Base-by-base conservation (phyloP, 2,329 filamentous ascomycete species). In the Penicillium frequentans region DNA sequence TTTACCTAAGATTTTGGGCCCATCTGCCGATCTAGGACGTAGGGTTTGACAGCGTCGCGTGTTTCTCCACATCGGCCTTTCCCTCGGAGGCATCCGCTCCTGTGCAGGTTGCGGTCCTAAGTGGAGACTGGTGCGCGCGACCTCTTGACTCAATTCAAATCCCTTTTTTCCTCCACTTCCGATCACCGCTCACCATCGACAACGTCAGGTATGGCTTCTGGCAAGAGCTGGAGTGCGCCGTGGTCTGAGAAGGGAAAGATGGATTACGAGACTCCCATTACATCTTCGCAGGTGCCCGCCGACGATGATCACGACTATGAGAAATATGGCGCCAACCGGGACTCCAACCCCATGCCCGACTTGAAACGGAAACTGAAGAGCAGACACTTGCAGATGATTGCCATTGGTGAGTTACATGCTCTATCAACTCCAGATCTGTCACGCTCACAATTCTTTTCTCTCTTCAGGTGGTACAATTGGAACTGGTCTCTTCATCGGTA, bases 381-480 rank as follows among this genome's bases (percentile, higher is more conserved):
- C 26, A 82, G 92, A 48, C 95, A 99, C 79, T 73, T 98, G 72
- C 93, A 98, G 79, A 98, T 98, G 93, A 98, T 98, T 81, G 95
- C 95, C 26, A 96, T 98, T 66, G 93, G 92, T 70, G 90, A 90
- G 53, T 33, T 93, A 13, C 10, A 31, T 11, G 10, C 11, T 13
- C 11, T 39, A 37, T 19, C 7, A 9, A 33, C 16, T 23, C n/a
- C 11, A 51, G 24, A 42, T 29, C 24, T 27, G 4, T 27, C 39
- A 31, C 11, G 26, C 26, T 35, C n/a, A 42, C 37, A 8, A 10
- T 27, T 39, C n/a, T 9, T 16, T 33, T 27, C n/a, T 27, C 29
- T 49, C 26, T n/a, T 3, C 31, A 78, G 79, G 81, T 65, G 86
- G 85, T 56, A 90, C 87, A 16, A 86, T 90, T 64, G 88, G 88